Base-by-base conservation (phyloP, 257 asterid genomes). In the Osmanthus fragrans region DNA sequence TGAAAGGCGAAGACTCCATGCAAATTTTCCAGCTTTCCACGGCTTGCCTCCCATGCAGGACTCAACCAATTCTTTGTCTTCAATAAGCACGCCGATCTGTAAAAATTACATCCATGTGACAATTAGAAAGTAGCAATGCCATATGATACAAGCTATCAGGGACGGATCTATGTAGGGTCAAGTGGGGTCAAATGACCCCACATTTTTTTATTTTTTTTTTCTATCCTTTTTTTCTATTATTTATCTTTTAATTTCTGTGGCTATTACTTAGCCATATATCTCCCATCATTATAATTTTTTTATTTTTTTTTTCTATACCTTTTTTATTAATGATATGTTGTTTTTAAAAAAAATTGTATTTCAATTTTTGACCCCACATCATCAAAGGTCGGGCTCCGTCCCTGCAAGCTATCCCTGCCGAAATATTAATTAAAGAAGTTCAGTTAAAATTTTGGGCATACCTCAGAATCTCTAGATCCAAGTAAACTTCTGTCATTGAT, bases 401-500 rank as follows among this genome's bases (percentile, higher is more conserved):
- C n/a, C n/a, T n/a, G n/a, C 21, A 63, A 60, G 64, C 21, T 34
- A 21, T 30, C 10, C 71, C 1, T 60, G 77, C 16, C 5, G 60
- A 29, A 60, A 27, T 18, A 51, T 23, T 71, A 21, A 18, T 33
- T 8, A 3, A n/a, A 76, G 81, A 40, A 72, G 68, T 73, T 67
- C 25, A 49, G 72, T 30, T 40, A 39, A 51, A 58, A 73, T 56
- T 37, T 74, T 65, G 11, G 42, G 65, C 40, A 81, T 90, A 94
- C 98, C 97, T 94, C 98, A 45, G 98, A 94, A 84, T 94, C 98
- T 87, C 98, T 86, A 82, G 97, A 94, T 80, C 98, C 98, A 78
- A 94, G 97, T 89, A 94, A 85, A 84, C 98, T 92, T 87, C 98
- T 83, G 84, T 94, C 97, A 56, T 94, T 94, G 75, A 91, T 91